Conservation (phyloP, 108 stramenopile genomes). For the Skeletonema marinoi region DNA sequence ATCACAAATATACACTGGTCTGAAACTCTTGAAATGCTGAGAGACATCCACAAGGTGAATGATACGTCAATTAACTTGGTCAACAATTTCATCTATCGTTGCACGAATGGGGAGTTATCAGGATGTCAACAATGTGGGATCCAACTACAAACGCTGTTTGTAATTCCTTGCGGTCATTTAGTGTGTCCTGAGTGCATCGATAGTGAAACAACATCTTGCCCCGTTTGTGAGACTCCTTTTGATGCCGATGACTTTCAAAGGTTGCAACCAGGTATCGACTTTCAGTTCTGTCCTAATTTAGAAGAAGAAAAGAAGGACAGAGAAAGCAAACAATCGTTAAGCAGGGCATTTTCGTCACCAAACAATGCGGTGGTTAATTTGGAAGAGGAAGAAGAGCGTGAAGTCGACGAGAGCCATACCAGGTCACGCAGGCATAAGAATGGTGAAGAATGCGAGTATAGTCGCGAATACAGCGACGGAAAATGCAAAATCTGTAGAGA, state of each 20-base stretch:
- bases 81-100: slow-evolving; percentile 61
- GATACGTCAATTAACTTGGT: slow-evolving; percentile 47
- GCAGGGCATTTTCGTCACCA: background rate
- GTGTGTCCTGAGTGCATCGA: slow-evolving; percentile 87
- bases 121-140: slow-evolving; percentile 68
- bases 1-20: slow-evolving; percentile 50
- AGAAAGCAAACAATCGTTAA: slow-evolving; percentile 11
- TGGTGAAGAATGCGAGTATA: slow-evolving; percentile 67
- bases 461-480: slow-evolving; percentile 46
- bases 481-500: slow-evolving; percentile 67
- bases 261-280: slow-evolving; percentile 73
- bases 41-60: slow-evolving; percentile 39
- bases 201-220: slow-evolving; percentile 48
- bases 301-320: slow-evolving; percentile 52
- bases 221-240: slow-evolving; percentile 58
- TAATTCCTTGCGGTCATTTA: slow-evolving; percentile 75
- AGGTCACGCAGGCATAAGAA: slow-evolving; percentile 30
- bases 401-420: slow-evolving; percentile 12
- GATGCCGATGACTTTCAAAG: slow-evolving; percentile 84
- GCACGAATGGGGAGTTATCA: slow-evolving; percentile 55
- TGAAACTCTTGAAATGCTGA: slow-evolving; percentile 70
- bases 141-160: slow-evolving; percentile 62
- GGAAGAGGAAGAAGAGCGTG: slow-evolving; percentile 8
- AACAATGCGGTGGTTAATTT: slow-evolving; percentile 5
- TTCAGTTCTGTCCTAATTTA: slow-evolving; percentile 46